phyloP scores from a whole-genome alignment of 352 stramenopile genomes.

The Plasmopara muralis region DNA sequence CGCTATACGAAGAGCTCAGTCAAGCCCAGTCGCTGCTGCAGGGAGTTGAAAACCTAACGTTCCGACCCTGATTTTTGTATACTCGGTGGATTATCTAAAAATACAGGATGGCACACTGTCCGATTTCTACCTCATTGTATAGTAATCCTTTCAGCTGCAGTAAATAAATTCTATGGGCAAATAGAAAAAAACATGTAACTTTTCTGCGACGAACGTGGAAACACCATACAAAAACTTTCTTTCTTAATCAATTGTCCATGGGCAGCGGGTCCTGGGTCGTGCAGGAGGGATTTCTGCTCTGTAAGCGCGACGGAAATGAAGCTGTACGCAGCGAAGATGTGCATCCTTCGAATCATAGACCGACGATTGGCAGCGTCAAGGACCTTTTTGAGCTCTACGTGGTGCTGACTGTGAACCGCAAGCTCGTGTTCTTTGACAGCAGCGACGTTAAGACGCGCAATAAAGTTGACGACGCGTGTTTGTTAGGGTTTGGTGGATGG shows the following conservation, averaged over 20 bases:
- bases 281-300: slow-evolving; percentile 50
- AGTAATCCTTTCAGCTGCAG: slow-evolving; percentile 2
- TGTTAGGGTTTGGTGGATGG: slow-evolving; percentile 71
- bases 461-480: slow-evolving; percentile 38
- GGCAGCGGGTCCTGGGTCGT: slow-evolving; percentile 48
- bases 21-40: slow-evolving; percentile 26
- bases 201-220: slow-evolving; percentile 23
- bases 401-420: slow-evolving; percentile 74
- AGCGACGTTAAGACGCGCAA: slow-evolving; percentile 23
- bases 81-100: slow-evolving; percentile 7
- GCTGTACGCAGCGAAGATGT: not conserved
- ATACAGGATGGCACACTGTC: not conserved
- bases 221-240: slow-evolving; percentile 11
- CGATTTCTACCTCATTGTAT: slow-evolving; percentile 6
- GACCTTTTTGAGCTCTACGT: slow-evolving; percentile 52
- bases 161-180: not conserved
- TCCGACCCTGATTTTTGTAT: slow-evolving; percentile 3
- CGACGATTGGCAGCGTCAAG: slow-evolving; percentile 1
- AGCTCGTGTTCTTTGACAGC: slow-evolving; percentile 67
- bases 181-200: not conserved
- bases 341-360: slow-evolving; percentile 5
- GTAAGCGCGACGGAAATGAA: slow-evolving; percentile 18
- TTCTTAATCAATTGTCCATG: slow-evolving; percentile 17
- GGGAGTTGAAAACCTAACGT: slow-evolving; percentile 1
- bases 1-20: slow-evolving; percentile 28